A percentile compares a stretch with the other conserved stretches of the same genome.
These are phyloP conservation scores for Durio zibethinus DNA, from an alignment of 345 rosid genomes.

Conservation along the genomic window DNA sequence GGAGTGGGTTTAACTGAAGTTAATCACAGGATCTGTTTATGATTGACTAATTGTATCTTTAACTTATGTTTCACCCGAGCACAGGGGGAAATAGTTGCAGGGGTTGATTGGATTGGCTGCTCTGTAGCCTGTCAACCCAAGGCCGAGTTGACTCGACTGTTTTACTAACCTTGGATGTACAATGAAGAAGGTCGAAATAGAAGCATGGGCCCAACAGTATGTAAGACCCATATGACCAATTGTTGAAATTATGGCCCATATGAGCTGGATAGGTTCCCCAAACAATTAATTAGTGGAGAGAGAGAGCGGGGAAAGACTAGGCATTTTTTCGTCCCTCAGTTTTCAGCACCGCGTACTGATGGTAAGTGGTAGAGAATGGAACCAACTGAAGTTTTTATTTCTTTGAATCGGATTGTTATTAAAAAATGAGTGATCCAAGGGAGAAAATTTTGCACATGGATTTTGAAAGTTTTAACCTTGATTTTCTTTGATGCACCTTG, in stretches of 20 bases:
- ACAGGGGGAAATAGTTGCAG: no score
- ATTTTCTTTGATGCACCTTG: neutral
- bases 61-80: no score
- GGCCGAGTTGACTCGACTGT: neutral
- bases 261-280: conserved; percentile 22
- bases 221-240: neutral
- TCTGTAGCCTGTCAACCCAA: neutral
- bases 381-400: neutral
- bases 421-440: conserved; percentile 11
- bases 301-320: neutral
- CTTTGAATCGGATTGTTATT: neutral
- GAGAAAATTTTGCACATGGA: neutral
- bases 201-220: neutral
- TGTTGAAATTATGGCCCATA: conserved; percentile 18
- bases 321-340: neutral
- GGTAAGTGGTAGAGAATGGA: neutral
- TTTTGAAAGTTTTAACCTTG: neutral
- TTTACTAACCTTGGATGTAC: neutral
- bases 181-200: no score
- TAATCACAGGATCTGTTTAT: no score
- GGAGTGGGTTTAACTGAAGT: no score
- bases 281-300: conserved; percentile 26
- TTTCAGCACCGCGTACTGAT: neutral
- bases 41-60: no score
- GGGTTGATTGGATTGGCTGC: no score